Conservation (phyloP, 2,329 filamentous ascomycete species). For the Botrytis byssoidea region DNA sequence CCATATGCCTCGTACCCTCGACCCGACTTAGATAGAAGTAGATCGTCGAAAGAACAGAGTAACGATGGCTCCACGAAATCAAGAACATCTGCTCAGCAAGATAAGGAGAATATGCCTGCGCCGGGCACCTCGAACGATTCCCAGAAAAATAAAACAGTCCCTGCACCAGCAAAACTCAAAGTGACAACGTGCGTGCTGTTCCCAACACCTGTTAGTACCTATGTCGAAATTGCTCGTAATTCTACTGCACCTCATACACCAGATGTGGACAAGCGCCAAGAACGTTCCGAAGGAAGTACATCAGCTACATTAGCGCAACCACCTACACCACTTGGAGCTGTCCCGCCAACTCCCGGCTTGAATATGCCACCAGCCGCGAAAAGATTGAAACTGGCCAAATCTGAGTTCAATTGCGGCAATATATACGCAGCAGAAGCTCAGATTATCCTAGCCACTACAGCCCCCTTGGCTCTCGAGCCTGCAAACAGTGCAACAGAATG, state of each 20-base stretch:
- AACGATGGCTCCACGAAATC: conserved; percentile 30
- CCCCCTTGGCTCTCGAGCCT: conserved; percentile 75
- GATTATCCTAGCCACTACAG: conserved; percentile 69
- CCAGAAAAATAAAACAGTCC: conserved; percentile 44
- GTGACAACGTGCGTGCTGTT: conserved; percentile 79
- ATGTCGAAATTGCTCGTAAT: conserved; percentile 74
- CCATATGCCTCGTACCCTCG: conserved; percentile 75
- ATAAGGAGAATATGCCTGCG: conserved; percentile 59
- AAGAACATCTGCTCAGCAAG: conserved; percentile 43
- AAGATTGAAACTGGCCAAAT: conserved; percentile 66
- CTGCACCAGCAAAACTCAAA: conserved; percentile 55
- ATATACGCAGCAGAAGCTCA: conserved; percentile 74
- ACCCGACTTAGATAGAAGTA: conserved; percentile 41
- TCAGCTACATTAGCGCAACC: conserved; percentile 45
- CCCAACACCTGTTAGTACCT: conserved; percentile 73
- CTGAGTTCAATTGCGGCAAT: conserved; percentile 73
- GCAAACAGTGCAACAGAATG: conserved; percentile 67
- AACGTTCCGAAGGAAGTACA: conserved; percentile 41
- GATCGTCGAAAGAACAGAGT: conserved; percentile 40
- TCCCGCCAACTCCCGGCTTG: conserved; percentile 60
- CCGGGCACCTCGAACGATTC: conserved; percentile 49
- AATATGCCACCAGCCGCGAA: conserved; percentile 61
- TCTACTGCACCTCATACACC: conserved; percentile 45
- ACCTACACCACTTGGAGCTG: conserved; percentile 63
- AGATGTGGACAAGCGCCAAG: conserved; percentile 54